Evolutionary conservation across 1,284 basidiomycete genomes (phyloP).

Genomic region (Trametes versicolor): DNA sequence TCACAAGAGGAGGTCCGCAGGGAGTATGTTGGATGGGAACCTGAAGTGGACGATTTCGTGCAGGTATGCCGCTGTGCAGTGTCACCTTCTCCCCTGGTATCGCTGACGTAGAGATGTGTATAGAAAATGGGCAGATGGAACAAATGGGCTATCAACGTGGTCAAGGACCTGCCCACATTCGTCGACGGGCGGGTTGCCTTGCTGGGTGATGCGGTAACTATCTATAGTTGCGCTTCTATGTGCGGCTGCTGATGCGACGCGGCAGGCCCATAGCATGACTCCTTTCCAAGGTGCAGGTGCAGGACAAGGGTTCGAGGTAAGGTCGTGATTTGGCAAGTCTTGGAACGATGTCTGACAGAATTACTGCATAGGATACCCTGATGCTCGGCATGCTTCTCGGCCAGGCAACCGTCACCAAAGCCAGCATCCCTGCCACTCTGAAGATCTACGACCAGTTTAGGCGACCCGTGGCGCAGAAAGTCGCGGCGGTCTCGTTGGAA

Average conservation of each 20-base stretch:
- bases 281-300: conserved; percentile 50
- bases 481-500: conserved; percentile 11
- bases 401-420: not conserved
- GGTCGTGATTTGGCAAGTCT: not conserved
- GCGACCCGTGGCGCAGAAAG: conserved; percentile 17
- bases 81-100: not conserved
- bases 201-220: conserved; percentile 42
- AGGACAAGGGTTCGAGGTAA: conserved; percentile 50
- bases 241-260: not conserved
- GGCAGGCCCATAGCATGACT: conserved; percentile 36
- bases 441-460: conserved; percentile 22
- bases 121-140: conserved; percentile 36
- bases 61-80: conserved; percentile 36
- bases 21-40: conserved; percentile 40
- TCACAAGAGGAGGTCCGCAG: conserved; percentile 36
- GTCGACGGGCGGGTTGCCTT: conserved; percentile 38
- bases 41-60: conserved; percentile 40
- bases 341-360: not conserved
- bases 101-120: conserved; percentile 13
- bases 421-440: not conserved
- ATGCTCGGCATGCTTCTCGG: conserved; percentile 20
- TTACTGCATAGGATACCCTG: not conserved
- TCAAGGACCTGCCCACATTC: conserved; percentile 37
- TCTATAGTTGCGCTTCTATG: not conserved
- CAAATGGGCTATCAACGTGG: conserved; percentile 41